Evolutionary conservation across 352 stramenopile genomes (phyloP), one percentile per base, ranked within the genome.

Genomic region (Pythium phragmiticola): DNA sequence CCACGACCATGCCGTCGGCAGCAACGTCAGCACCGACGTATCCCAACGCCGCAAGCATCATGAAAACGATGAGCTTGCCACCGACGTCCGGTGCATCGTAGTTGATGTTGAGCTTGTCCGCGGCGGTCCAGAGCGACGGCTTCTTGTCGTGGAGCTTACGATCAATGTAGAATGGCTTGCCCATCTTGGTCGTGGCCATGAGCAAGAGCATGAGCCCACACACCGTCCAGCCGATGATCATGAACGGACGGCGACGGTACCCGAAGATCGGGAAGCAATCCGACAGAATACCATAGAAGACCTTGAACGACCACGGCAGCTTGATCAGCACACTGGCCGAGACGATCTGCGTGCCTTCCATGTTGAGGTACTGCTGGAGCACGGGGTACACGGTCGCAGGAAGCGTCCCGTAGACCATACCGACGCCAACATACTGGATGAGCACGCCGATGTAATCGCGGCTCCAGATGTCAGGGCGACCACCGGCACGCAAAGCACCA

Each of bases 11-110:
- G 3, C 52, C 68, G 21, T 75, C 68, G 14, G 51, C 42, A 8
- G 56, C 43, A 14, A 72, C 64, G 23, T 68, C 68, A 28, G 63
- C 55, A n/a, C 66, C 50, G 47, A 72, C 60, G 52, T 75, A 72
- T 7, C 50, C 55, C 9, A 74, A 33, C 7, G 63, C 55, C 0
- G 68, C 62, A 28, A 74, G 42, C 33, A 54, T 52, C 49, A 69
- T 60, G 13, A 69, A 16, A 4, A 61, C 33, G 28, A 61, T 45
- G 17, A 61, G 53, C 55, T 61, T 61, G 42, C 41, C 14, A 23
- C 48, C 60, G 34, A 12, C 7, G 19, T 62, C 28, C 12, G 43
- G 37, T 3, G 63, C 58, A 23, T 50, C 45, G n/a, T 21, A 1
- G 50, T 67, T 67, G 21, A 67, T 48, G 26, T 28, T 28, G 17